Conservation (phyloP, 2,329 filamentous ascomycete species). For the Microsporum ferrugineum region DNA sequence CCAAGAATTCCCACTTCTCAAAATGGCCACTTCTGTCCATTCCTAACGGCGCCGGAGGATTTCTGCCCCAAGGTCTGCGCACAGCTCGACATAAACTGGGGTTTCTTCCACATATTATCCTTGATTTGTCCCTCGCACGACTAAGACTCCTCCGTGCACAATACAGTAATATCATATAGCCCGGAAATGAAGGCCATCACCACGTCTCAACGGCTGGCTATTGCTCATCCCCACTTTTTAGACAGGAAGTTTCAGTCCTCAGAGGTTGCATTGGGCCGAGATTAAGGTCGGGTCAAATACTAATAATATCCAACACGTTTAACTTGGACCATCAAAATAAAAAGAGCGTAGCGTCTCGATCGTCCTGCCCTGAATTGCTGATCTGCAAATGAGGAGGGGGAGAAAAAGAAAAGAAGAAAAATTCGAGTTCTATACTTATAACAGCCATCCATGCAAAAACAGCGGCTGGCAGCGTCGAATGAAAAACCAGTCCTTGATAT, state of each 20-base stretch:
- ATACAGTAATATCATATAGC: not conserved
- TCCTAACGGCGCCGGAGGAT: not conserved
- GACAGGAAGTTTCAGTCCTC: not conserved
- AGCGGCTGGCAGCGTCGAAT: not conserved
- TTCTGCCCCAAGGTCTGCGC: not conserved
- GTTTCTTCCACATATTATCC: not conserved
- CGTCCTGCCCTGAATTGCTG: not conserved
- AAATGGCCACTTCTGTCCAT: not conserved
- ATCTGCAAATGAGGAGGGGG: not conserved
- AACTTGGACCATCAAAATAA: not conserved
- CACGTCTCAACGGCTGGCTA: not conserved
- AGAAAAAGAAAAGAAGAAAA: not conserved
- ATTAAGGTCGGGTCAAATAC: not conserved
- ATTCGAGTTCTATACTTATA: not conserved
- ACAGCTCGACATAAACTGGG: too few species aligned
- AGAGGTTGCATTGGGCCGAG: not conserved
- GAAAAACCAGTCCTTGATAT: not conserved
- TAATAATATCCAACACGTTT: not conserved
- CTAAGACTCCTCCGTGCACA: not conserved
- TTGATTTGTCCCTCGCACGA: not conserved
- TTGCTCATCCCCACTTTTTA: not conserved
- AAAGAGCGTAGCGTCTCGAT: not conserved
- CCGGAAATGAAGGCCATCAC: not conserved
- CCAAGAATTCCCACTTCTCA: not conserved
- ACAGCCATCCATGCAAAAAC: not conserved